These are phyloP conservation scores for Agaricus sinodeliciosus DNA, from an alignment of 768 basidiomycete species.

Conservation along the genomic window DNA sequence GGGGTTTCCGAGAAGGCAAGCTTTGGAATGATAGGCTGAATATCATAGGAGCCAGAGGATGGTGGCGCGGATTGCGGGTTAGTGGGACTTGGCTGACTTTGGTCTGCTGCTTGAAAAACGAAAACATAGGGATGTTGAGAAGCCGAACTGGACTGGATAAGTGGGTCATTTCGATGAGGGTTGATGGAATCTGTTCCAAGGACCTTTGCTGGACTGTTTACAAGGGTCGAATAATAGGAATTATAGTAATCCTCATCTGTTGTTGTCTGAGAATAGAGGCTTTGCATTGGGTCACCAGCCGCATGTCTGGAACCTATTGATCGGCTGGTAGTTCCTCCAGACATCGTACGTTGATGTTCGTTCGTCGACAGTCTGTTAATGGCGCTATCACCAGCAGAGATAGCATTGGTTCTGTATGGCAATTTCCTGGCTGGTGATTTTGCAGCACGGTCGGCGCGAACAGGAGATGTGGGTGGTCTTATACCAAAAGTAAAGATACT, in stretches of 20 bases:
- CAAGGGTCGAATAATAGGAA: constrained; percentile 41
- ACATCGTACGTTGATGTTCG: constrained; percentile 6
- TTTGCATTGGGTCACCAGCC: constrained; percentile 11
- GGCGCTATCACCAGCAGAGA: not conserved
- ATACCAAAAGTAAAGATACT: constrained; percentile 43
- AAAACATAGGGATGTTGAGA: constrained; percentile 48
- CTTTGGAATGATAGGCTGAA: constrained; percentile 4
- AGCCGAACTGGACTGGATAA: constrained; percentile 19
- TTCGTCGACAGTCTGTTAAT: not conserved
- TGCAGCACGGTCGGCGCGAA: not conserved
- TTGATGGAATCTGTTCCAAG: constrained; percentile 6
- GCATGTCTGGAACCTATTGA: not conserved
- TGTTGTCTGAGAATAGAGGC: constrained; percentile 13
- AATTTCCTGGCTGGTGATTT: not conserved
- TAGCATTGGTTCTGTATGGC: not conserved
- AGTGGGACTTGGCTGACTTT: not conserved
- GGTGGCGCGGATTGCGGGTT: constrained; percentile 7
- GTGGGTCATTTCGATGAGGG: constrained; percentile 13
- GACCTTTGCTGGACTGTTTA: constrained; percentile 14
- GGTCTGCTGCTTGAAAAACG: constrained; percentile 18
- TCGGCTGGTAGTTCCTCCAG: constrained; percentile 1
- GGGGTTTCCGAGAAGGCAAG: constrained; percentile 5
- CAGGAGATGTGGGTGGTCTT: constrained; percentile 11
- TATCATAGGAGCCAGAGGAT: not conserved
- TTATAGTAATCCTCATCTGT: constrained; percentile 42